Evolutionary conservation across 2,329 filamentous ascomycete genomes (phyloP).

Genomic region (Sporothrix luriei): DNA sequence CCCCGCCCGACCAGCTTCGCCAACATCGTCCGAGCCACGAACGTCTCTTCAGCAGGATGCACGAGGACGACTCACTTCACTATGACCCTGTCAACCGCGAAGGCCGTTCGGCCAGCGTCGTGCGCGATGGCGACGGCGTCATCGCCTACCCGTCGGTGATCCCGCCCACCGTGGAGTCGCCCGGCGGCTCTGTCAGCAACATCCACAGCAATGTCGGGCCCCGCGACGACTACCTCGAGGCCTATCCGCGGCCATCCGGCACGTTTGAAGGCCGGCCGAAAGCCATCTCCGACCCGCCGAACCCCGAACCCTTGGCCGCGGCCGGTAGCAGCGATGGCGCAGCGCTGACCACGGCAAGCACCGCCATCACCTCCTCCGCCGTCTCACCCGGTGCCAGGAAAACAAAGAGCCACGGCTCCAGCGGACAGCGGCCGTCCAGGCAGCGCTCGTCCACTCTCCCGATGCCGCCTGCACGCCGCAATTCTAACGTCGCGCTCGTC

Average conservation of each 20-base stretch:
- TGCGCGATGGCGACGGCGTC: slow-evolving; percentile 41
- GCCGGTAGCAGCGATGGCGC: neutral
- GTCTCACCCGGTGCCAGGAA: neutral
- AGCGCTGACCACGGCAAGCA: neutral
- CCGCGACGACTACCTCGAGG: neutral
- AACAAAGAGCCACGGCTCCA: slow-evolving; percentile 24
- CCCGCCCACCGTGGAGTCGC: slow-evolving; percentile 39
- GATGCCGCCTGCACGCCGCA: slow-evolving; percentile 35
- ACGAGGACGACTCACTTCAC: slow-evolving; percentile 34
- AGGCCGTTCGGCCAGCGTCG: slow-evolving; percentile 41
- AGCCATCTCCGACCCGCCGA: slow-evolving; percentile 33
- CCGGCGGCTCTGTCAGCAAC: slow-evolving; percentile 6
- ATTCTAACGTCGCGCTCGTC: slow-evolving; percentile 40
- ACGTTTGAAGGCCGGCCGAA: slow-evolving; percentile 25
- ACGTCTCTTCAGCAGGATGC: slow-evolving; percentile 21
- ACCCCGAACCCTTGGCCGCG: slow-evolving; percentile 13
- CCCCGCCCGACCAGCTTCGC: neutral
- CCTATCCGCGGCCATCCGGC: neutral
- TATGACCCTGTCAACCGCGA: slow-evolving; percentile 39
- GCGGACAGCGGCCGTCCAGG: neutral
- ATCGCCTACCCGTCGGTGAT: slow-evolving; percentile 43
- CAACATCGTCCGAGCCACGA: slow-evolving; percentile 20
- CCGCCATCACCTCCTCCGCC: neutral
- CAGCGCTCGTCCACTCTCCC: slow-evolving; percentile 34
- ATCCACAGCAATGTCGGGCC: neutral